Conservation (phyloP, 148 eudicot genomes). For the Fagopyrum tataricum region DNA sequence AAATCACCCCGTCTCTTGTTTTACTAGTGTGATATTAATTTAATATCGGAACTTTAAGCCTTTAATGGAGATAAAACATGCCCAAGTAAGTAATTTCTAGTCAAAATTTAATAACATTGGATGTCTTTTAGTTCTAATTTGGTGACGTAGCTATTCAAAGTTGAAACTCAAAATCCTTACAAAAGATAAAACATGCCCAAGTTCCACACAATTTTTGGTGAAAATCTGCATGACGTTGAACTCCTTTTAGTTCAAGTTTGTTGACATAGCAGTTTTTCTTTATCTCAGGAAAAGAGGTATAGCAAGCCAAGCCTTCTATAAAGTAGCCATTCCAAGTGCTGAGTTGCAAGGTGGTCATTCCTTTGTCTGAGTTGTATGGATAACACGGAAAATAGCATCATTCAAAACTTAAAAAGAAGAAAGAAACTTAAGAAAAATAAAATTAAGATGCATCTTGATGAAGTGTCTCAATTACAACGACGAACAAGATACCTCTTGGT, state of each 20-base stretch:
- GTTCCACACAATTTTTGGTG: conserved; percentile 19
- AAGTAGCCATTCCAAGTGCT: conserved; percentile 19
- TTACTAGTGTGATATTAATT: neutral
- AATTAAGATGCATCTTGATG: conserved; percentile 44
- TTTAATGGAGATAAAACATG: neutral
- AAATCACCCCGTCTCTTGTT: neutral
- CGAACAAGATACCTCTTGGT: conserved; percentile 74
- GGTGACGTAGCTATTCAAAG: neutral
- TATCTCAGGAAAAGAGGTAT: conserved; percentile 15
- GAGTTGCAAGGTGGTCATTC: conserved; percentile 21
- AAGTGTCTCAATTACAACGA: conserved; percentile 59
- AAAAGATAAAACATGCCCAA: conserved; percentile 21
- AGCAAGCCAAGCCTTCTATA: conserved; percentile 21
- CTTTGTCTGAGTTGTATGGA: conserved; percentile 12
- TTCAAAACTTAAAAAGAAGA: conserved; percentile 31
- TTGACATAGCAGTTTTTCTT: conserved; percentile 3
- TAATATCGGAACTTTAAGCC: no score
- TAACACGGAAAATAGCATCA: conserved; percentile 17
- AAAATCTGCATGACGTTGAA: conserved; percentile 8
- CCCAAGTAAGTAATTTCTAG: neutral
- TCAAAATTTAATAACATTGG: neutral
- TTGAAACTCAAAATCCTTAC: conserved; percentile 14
- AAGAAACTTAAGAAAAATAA: conserved; percentile 42
- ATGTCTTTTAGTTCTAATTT: neutral
- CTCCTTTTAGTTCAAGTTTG: conserved; percentile 13